Evolutionary conservation across 306 rosid species (phyloP), one percentile per base, ranked within the genome.

Genomic region (Cicer bijugum): DNA sequence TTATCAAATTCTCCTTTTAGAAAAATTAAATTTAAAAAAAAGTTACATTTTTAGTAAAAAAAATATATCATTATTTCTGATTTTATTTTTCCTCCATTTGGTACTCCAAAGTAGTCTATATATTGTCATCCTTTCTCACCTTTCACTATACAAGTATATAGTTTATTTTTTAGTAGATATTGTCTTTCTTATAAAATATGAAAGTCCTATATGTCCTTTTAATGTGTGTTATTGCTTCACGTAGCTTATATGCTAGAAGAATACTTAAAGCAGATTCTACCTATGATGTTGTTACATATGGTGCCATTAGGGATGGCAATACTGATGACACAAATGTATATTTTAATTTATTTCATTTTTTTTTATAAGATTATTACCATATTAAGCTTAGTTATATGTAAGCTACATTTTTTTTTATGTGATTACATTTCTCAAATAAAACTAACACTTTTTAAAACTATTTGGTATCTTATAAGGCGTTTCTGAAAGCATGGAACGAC

Each of bases 401-500:
- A 0, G 17, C 17, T 16, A 16, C 17, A 16, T n/a, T 16, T 0
- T 16, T 16, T 16, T 16, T 50, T 50, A 51, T 51, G 1, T 7
- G 9, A 7, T 3, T 15, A 51, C 4, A 48, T 48, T 48, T 48
- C 3, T 48, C 53, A n/a, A 48, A 48, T 48, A 12, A 16, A 16
- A 16, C 17, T 59, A 8, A 12, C 16, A 12, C 10, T 12, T 57
- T 8, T 15, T 8, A 9, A 17, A 20, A n/a, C 28, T 59, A 50
- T 61, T 60, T 44, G 66, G 17, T 0, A 16, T 16, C 17, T 48
- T n/a, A 6, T 0, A n/a, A 88, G 90, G 87, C 89, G 19, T 88
- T 88, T 53, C 7, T 74, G 40, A 67, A 53, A 57, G 90, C 90
- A 72, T 88, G 88, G 88, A 4, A 43, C 0, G 82, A 67, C 12